phyloP scores from a whole-genome alignment of 1,284 basidiomycete species.

The Rhodotorula mucilaginosa region DNA sequence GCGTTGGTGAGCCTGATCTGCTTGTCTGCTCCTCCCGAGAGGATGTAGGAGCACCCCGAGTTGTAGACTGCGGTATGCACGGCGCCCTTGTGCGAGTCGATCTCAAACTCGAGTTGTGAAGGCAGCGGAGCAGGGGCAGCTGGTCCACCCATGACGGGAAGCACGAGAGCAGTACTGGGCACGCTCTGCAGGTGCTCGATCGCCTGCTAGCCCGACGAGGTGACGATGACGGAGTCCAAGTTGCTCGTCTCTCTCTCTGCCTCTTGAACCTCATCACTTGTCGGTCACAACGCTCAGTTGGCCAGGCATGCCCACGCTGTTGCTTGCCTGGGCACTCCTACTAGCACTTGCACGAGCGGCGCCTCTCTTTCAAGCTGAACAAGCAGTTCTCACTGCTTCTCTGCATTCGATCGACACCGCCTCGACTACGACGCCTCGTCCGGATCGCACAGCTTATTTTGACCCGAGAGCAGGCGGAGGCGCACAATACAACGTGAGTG shows the following conservation, averaged over 20 bases:
- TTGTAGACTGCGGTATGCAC: constrained; percentile 48
- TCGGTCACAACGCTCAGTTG: not conserved
- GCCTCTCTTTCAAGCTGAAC: not conserved
- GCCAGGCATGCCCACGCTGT: no score
- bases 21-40: constrained; percentile 88
- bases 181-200: not conserved
- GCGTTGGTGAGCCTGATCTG: constrained; percentile 90
- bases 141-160: not conserved
- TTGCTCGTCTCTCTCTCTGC: not conserved
- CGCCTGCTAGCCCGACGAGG: not conserved
- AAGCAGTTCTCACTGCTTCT: not conserved
- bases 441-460: not conserved
- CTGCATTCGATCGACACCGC: not conserved
- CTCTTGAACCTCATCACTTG: not conserved
- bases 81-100: constrained; percentile 45
- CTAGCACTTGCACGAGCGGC: not conserved
- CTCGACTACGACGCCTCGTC: not conserved
- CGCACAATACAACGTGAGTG: not conserved
- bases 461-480: not conserved
- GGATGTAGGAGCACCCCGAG: constrained; percentile 71
- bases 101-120: not conserved
- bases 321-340: not conserved
- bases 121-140: not conserved
- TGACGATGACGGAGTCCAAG: not conserved
- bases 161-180: not conserved